Base-by-base conservation (phyloP, 2,329 filamentous ascomycete genomes). In the Aspergillus glaucus region DNA sequence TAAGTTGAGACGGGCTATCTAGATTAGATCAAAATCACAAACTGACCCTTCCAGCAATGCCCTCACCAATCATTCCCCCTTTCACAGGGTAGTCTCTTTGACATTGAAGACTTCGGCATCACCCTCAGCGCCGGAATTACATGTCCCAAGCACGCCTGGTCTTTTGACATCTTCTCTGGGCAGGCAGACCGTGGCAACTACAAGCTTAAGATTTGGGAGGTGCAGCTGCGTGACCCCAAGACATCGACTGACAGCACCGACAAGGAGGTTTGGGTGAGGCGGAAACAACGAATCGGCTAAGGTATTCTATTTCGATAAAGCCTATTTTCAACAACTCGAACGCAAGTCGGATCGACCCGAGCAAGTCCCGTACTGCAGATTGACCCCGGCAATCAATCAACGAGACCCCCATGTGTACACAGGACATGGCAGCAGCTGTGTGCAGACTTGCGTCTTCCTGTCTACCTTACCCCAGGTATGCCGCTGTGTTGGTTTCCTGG, bases 71-170 rank as follows among this genome's bases (percentile, higher is more conserved):
- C 82, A 0, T 87, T 79, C 49, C 84, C 85, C 0, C 73, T 88
- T 1, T 85, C 82, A 0, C 75, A 79, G 40, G 83, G 81, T 0
- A 77, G 67, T 0, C 72, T 82, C 0, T 87, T 86, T 50, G 85
- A 88, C 47, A 87, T 88, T 56, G 85, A 88, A 55, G 85, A 88
- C 51, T 88, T 87, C 60, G 84, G 85, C 0, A 56, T 67, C 47
- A 51, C 51, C 2, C 56, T 67, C 9, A 66, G 63, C 0, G 75
- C 80, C 0, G 85, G 83, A 0, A 68, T 88, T 3, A 78, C 75
- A 0, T 88, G 85, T 62, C 82, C 84, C 0, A 86, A 86, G 53
- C 84, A 87, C 52, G 79, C 74, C 4, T 88, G 85, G 85, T 84
- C 82, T 0, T 88, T 87, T 63, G 85, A 88, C 60, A 57, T 87